phyloP scores from a whole-genome alignment of 768 basidiomycete genomes.

The Auriculariales sp. region DNA sequence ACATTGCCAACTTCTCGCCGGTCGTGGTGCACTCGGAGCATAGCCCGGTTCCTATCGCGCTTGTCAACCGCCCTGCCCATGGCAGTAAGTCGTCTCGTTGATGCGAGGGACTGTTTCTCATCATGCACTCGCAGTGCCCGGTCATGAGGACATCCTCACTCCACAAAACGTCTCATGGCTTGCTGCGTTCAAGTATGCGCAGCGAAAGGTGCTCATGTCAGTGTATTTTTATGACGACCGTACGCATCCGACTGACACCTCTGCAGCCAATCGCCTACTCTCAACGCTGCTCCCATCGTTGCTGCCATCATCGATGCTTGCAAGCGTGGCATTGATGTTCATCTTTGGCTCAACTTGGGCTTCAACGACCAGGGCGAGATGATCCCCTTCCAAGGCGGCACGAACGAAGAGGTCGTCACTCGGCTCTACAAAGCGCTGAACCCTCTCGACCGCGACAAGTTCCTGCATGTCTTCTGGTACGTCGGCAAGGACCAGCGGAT shows the following conservation, averaged over 20 bases:
- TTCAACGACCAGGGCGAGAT: conserved; percentile 42
- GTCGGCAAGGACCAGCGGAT: conserved; percentile 48
- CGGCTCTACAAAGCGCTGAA: conserved; percentile 39
- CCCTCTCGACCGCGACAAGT: conserved; percentile 24
- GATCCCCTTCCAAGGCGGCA: conserved; percentile 55
- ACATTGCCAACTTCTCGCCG: conserved; percentile 39
- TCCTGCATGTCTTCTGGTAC: conserved; percentile 42
- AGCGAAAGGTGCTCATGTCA: conserved; percentile 48
- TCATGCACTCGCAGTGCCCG: conserved; percentile 18
- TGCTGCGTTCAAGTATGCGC: conserved; percentile 43
- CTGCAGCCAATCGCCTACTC: conserved; percentile 50
- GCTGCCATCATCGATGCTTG: conserved; percentile 45
- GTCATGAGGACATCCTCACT: conserved; percentile 28
- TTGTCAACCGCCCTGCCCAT: conserved; percentile 48
- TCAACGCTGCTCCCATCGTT: conserved; percentile 52
- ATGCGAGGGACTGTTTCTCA: background rate
- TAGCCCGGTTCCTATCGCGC: conserved; percentile 43
- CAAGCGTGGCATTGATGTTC: conserved; percentile 42
- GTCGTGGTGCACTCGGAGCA: conserved; percentile 47
- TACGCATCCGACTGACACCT: background rate
- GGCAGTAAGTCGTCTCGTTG: conserved; percentile 23
- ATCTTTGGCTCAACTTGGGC: conserved; percentile 45
- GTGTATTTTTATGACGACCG: conserved; percentile 9
- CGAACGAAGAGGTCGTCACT: conserved; percentile 53
- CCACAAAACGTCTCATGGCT: conserved; percentile 61